Evolutionary conservation across 495 filamentous ascomycete species (phyloP), one percentile per base, ranked within the genome.

Genomic region (Parachaetomium inaequale): DNA sequence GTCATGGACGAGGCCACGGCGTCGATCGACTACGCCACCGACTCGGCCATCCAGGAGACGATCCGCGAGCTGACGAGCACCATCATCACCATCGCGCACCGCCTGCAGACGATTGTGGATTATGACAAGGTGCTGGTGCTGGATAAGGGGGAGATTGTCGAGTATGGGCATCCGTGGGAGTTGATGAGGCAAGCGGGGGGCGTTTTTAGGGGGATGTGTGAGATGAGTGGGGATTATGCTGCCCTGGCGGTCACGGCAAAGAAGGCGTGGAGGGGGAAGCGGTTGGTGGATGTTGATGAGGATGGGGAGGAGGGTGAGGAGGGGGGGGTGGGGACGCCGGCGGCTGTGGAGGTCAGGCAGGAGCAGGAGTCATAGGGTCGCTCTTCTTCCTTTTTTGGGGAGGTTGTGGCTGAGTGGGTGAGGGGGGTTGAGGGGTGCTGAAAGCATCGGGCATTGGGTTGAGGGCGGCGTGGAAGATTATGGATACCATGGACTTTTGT

Each of bases 1-100:
- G 88, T 99, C 71, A 98, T 99, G 94, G 95, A 99, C 75, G 95
- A 99, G 79, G 95, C 95, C 19, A 99, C 95, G 7, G 95, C 94
- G 0, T 96, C 91, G 1, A 98, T 99, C 71, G 95, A 99, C 79
- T 98, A 98, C 75, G 87, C 86, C 36, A 99, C 94, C 17, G 95
- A 99, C 69, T 78, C 85, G 62, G 96, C 96, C 75, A 98, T 99
- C 70, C 95, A 99, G 73, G 90, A 89, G 59, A 97, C 95, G 0
- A 89, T 99, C 60, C 87, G 91, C 40, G 91, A 96, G 71, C 80
- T 98, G 42, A 87, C 88, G 45, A 92, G 87, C 75, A 99, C 95
- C 12, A 96, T 95, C 72, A 92, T 96, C 70, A 98, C 95, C 0
- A 98, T 99, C 67, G 95, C 95, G n/a, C 95, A 99, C 74, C 87